Conservation (phyloP, 2,329 filamentous ascomycete genomes). For the Colletotrichum sp. region DNA sequence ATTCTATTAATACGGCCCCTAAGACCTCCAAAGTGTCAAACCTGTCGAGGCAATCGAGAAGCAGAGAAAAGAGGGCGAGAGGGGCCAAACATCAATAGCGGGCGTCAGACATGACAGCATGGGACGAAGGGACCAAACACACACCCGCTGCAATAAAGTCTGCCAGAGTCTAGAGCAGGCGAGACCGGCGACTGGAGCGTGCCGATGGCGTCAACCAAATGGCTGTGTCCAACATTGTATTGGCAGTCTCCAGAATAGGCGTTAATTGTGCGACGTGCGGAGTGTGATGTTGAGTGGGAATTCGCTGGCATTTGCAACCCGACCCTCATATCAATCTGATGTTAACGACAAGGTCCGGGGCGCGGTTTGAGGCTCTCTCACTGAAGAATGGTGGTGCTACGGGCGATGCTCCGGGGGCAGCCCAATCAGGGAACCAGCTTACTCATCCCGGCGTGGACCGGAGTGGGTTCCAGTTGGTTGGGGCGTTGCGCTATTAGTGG, state of each 20-base stretch:
- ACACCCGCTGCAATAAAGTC: neutral
- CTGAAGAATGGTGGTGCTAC: neutral
- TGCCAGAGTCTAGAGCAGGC: conserved; percentile 8
- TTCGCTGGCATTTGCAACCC: neutral
- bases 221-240: neutral
- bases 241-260: neutral
- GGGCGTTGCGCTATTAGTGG: neutral
- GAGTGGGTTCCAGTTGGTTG: neutral
- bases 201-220: neutral
- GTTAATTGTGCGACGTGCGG: neutral
- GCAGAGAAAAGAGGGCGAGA: neutral
- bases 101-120: neutral
- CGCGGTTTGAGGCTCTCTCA: neutral
- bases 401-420: neutral
- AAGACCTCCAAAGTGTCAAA: neutral
- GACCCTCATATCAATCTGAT: neutral
- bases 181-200: neutral
- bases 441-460: neutral
- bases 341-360: conserved; percentile 10
- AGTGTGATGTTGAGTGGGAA: conserved; percentile 2
- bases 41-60: neutral
- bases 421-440: neutral
- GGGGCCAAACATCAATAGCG: neutral
- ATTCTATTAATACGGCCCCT: neutral
- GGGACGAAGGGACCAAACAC: conserved; percentile 12